phyloP scores from a whole-genome alignment of 495 filamentous ascomycete species.

The Hypoxylon subgilvum region DNA sequence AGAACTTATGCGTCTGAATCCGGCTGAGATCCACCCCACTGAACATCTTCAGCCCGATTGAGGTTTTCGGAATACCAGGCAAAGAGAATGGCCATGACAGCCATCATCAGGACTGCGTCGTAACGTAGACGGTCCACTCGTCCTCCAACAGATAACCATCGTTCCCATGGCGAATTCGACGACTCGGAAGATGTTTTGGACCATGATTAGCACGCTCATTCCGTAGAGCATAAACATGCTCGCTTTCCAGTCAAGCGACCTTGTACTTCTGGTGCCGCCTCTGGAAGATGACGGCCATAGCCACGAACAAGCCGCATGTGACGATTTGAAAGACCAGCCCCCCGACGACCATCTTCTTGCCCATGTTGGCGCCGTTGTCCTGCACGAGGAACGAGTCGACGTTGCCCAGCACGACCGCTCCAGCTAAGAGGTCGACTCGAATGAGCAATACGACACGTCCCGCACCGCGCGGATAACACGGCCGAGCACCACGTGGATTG shows the following conservation, averaged over 20 bases:
- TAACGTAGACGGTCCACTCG: slow-evolving; percentile 69
- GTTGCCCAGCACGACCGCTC: slow-evolving; percentile 54
- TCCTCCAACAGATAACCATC: slow-evolving; percentile 56
- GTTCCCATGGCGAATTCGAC: slow-evolving; percentile 66
- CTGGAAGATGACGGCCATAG: slow-evolving; percentile 51
- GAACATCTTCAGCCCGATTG: background rate
- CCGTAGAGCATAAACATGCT: slow-evolving; percentile 62
- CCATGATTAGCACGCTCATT: slow-evolving; percentile 62
- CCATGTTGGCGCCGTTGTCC: slow-evolving; percentile 45
- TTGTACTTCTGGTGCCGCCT: slow-evolving; percentile 17
- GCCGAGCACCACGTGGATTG: slow-evolving; percentile 54
- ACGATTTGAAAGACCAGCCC: slow-evolving; percentile 57
- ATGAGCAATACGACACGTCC: slow-evolving; percentile 51
- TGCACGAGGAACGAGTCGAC: slow-evolving; percentile 53
- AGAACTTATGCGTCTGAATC: background rate
- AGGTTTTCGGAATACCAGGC: slow-evolving; percentile 11
- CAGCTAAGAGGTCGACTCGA: slow-evolving; percentile 47
- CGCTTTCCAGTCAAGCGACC: slow-evolving; percentile 50
- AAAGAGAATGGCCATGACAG: slow-evolving; percentile 52
- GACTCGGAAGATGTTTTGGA: slow-evolving; percentile 65
- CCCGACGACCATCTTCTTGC: slow-evolving; percentile 52
- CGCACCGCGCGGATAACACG: slow-evolving; percentile 50
- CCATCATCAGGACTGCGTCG: slow-evolving; percentile 64
- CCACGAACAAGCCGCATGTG: slow-evolving; percentile 58
- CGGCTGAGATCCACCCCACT: too few relatives aligned